phyloP scores from a whole-genome alignment of 2,329 filamentous ascomycete species.

The Orbilia blumenaviensis region DNA sequence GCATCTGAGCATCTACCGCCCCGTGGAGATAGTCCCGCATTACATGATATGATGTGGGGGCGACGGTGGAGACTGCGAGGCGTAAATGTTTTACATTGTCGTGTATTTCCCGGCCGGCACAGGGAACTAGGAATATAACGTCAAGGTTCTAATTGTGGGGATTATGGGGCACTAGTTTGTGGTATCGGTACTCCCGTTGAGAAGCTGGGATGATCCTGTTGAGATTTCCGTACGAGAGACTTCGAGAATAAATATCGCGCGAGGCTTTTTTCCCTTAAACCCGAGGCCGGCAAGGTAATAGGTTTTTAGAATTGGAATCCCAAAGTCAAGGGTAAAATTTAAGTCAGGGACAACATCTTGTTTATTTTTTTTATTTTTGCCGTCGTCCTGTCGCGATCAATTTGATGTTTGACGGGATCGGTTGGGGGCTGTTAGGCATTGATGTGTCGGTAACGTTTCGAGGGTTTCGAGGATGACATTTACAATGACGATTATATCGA shows the following conservation, averaged over 20 bases:
- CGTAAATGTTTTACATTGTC: constrained; percentile 19
- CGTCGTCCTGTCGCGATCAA: constrained; percentile 4
- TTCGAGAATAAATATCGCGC: constrained; percentile 9
- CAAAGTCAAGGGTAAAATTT: neutral
- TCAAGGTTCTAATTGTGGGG: constrained; percentile 14
- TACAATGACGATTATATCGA: neutral
- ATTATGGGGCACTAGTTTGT: constrained; percentile 8
- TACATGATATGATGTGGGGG: neutral
- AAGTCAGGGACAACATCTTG: neutral
- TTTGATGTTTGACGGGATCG: neutral
- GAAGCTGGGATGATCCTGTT: constrained; percentile 14
- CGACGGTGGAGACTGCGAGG: neutral
- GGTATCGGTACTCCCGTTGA: constrained; percentile 15
- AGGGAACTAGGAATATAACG: neutral
- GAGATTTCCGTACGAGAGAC: constrained; percentile 17
- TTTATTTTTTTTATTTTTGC: neutral
- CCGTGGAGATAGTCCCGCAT: constrained; percentile 9
- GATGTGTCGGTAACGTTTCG: neutral
- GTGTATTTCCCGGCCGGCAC: constrained; percentile 8
- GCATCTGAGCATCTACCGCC: neutral
- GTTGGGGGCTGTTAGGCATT: neutral
- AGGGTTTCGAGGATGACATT: neutral
- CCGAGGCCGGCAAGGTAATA: neutral
- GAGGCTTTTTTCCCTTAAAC: constrained; percentile 11
- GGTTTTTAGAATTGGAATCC: neutral